Base-by-base conservation (phyloP, 352 stramenopile genomes). In the Halophytophthora polymorphica region DNA sequence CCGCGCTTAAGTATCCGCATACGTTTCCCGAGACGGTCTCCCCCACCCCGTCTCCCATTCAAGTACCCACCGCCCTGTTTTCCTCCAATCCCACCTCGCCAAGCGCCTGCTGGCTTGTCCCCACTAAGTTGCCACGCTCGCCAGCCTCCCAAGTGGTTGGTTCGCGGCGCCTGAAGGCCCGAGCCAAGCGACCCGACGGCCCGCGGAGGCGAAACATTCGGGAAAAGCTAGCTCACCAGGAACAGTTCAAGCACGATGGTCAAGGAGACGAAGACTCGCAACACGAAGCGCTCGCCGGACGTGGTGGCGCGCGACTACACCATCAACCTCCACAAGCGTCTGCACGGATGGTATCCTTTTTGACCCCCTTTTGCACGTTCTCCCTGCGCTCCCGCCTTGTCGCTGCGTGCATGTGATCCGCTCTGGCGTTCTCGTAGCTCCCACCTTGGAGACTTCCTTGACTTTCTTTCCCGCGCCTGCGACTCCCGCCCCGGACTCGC, bases 301-400 rank as follows among this genome's bases (percentile, higher is more conserved):
- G 89, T 98, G 48, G 84, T 98, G 50, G 97, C 90, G 55, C 92
- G 96, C 69, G 96, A 99, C 80, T 98, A 98, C 88, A 99, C 97
- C 48, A 98, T 99, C 82, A 97, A 99, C 78, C 88, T 99, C 55
- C 93, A 98, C 82, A 99, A 99, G 89, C 74, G 91, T 69, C 85
- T 98, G 54, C 93, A 98, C 73, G 73, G 78, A 83, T 77, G 73
- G 80, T 92, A 92, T 88, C 74, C 75, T 88, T 89, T 88, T 82
- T 74, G 71, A 65, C 69, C 64, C 61, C 70, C 58, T 53, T 69
- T 38, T 69, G 43, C 51, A 69, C 68, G 38, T 55, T 22, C 31
- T 65, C 33, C 36, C 45, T 66, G 21, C n/a, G 29, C 12, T 31
- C 25, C 8, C 8, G 4, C 25, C 4, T 52, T 35, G n/a, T 39